A percentile compares a stretch with the other conserved stretches of the same genome.
phyloP scores from a whole-genome alignment of 345 rosid species.

The Pistacia atlantica region DNA sequence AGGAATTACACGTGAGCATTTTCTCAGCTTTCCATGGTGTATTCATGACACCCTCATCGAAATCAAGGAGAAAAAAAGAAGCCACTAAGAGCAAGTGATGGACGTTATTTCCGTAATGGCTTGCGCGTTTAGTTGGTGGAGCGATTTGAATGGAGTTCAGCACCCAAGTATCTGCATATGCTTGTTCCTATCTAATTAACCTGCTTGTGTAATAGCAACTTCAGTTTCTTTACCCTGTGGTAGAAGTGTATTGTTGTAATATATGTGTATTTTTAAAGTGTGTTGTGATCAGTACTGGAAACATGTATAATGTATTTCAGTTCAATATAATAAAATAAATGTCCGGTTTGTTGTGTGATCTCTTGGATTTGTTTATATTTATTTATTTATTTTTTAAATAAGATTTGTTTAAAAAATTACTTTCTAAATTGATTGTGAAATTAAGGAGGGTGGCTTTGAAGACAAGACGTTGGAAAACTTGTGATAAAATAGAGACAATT shows the following conservation, averaged over 20 bases:
- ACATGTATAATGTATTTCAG: not conserved
- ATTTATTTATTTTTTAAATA: too few relatives aligned
- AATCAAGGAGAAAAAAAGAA: constrained; percentile 18
- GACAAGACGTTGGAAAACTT: too few relatives aligned
- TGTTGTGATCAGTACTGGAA: not conserved
- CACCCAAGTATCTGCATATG: too few relatives aligned
- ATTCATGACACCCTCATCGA: constrained; percentile 37
- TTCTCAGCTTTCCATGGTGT: constrained; percentile 51
- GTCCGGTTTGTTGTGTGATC: not conserved
- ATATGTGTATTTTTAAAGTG: too few relatives aligned
- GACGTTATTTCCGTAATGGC: not conserved
- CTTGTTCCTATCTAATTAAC: too few relatives aligned
- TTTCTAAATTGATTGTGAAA: too few relatives aligned
- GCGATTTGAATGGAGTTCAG: not conserved
- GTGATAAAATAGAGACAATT: too few relatives aligned
- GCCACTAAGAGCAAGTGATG: not conserved
- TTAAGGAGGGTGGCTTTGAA: too few relatives aligned
- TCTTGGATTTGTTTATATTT: not conserved
- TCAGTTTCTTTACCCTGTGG: not conserved
- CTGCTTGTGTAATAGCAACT: not conserved
- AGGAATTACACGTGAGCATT: constrained; percentile 34
- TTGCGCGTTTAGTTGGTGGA: not conserved
- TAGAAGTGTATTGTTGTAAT: not conserved
- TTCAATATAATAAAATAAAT: not conserved
- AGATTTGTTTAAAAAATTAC: too few relatives aligned